Evolutionary conservation across 257 asterid genomes (phyloP), one percentile per base, ranked within the genome.

Genomic region (Gentiana straminea): DNA sequence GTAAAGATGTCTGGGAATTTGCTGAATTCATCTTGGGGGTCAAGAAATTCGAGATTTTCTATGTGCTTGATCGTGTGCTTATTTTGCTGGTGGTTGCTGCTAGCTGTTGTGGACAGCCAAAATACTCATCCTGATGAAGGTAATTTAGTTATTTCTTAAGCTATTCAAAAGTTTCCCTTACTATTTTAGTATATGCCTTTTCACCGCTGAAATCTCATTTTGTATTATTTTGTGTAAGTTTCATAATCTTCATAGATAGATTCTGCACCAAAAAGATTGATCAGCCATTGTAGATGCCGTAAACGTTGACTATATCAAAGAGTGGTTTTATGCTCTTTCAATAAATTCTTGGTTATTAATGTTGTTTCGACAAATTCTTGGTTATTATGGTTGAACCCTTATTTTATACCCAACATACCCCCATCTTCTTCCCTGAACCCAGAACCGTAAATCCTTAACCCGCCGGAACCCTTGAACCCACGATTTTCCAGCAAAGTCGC

Each of bases 121-220:
- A 54, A 33, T 34, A 91, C 98, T 1, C 80, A 84, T 74, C 94
- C 94, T 12, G 65, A 56, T 55, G 98, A 91, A 84, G 96, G 98
- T 91, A 36, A 35, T 47, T 8, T 53, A 1, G 48, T 41, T 33
- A 55, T 12, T 37, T 48, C 43, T 54, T 41, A 38, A 3, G 3
- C 9, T 38, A 5, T 36, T 3, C 11, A 32, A 13, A 5, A 37
- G 33, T 13, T 33, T 69, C 13, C 57, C 44, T 44, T 64, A 64
- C 13, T 7, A 34, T 6, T 1, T 1, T n/a, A 13, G 46, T 41
- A 49, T 11, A 39, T 39, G 33, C n/a, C 34, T 52, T 7, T 54
- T 49, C 34, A 11, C 48, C 35, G 13, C 35, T 41, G 33, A 48
- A 37, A 37, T 24, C 3, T 1, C 12, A 13, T 10, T 33, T 39